Percentiles rank a stretch among this genome's conserved stretches.
Evolutionary conservation across 2,329 filamentous ascomycete genomes (phyloP).

Genomic region (Alternaria alternata): DNA sequence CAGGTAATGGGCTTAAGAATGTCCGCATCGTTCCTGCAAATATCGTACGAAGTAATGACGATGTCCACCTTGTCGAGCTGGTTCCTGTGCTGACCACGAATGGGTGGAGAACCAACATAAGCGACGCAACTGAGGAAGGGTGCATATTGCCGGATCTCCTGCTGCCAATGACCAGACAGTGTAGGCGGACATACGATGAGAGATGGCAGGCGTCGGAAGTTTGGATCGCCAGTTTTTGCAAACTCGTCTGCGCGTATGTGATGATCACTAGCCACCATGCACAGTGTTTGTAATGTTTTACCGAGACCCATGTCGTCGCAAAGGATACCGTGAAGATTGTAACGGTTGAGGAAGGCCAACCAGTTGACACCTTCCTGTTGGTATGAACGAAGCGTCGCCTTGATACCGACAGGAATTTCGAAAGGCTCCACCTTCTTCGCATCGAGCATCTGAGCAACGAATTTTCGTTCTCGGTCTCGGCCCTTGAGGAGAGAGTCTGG

Average conservation of each 20-base stretch:
- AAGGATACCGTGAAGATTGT: conserved; percentile 96
- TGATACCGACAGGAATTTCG: conserved; percentile 93
- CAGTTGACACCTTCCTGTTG: conserved; percentile 99
- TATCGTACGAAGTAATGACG: conserved; percentile 97
- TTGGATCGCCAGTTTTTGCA: conserved; percentile 78
- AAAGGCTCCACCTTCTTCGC: conserved; percentile 97
- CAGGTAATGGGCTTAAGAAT: conserved; percentile 82
- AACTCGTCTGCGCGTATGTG: conserved; percentile 92
- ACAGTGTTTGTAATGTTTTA: conserved; percentile 96
- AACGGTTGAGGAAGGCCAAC: conserved; percentile 97
- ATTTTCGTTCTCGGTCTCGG: conserved; percentile 91
- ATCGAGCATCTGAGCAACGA: conserved; percentile 95
- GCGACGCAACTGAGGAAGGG: conserved; percentile 90
- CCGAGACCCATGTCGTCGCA: conserved; percentile 99
- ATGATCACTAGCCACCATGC: conserved; percentile 97
- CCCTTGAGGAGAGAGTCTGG: conserved; percentile 88
- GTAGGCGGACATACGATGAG: conserved; percentile 97
- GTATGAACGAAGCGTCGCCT: conserved; percentile 93
- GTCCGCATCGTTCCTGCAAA: conserved; percentile 95
- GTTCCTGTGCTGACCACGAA: conserved; percentile 75
- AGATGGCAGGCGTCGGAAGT: conserved; percentile 82
- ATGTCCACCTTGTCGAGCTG: conserved; percentile 82
- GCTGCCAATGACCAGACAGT: conserved; percentile 97
- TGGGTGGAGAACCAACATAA: conserved; percentile 87
- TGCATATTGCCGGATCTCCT: conserved; percentile 94